Base-by-base conservation (phyloP, 495 filamentous ascomycete species). In the Aspergillus bertholletiae region DNA sequence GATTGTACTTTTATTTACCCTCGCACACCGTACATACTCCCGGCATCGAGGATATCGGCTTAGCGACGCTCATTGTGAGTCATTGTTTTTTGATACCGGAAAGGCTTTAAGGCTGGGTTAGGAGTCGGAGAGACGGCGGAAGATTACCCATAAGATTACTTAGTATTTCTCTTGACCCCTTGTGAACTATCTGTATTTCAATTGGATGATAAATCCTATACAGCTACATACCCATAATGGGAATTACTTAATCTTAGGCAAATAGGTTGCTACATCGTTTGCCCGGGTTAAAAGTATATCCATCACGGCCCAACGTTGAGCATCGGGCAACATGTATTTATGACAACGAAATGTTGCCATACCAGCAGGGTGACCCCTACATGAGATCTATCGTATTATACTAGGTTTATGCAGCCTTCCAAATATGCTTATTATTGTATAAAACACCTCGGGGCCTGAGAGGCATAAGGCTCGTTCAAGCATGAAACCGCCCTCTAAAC, bases 1-100 rank as follows among this genome's bases (percentile, higher is more conserved):
- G 59, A 53, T 49, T 69, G 70, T 70, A 70, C 64, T 66, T 62
- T 68, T 70, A 62, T 66, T 65, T 46, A 26, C 22, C 24, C 37
- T 37, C 43, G 18, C 50, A 18, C 44, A 37, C 49, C 28, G 53
- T 56, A 55, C 57, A 55, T 60, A 53, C 40, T 52, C 30, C 47
- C n/a, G 26, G 37, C 18, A 46, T 51, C 28, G 21, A 48, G 49
- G 28, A 47, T 48, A 24, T 39, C 24, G 37, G 46, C 47, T 48
- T 55, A 45, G 52, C 40, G 49, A 49, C 37, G 32, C 44, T 53
- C 50, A 37, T 48, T 51, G 34, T n/a, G n/a, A n/a, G n/a, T 41
- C 23, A 28, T 48, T 39, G 37, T 57, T 34, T 49, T 51, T 48
- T 55, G 53, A 56, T 53, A 56, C 49, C 53, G 50, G 44, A 56